Base-by-base conservation (phyloP, 2,329 filamentous ascomycete genomes). In the Curvularia spicifera region DNA sequence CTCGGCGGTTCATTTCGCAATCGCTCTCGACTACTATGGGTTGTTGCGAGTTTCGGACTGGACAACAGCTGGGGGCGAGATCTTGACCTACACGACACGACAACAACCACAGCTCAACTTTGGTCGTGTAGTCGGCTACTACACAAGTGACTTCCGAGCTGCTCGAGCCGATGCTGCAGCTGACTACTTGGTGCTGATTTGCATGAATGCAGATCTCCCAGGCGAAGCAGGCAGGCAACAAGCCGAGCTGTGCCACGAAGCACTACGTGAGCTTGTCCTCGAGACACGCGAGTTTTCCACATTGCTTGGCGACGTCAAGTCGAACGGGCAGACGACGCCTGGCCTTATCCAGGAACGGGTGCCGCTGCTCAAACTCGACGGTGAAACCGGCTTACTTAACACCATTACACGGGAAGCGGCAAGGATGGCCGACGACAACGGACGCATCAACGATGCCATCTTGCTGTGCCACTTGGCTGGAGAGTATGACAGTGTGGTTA, bases 271-370 rank as follows among this genome's bases (percentile, higher is more conserved):
- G 77, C 87, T 98, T 55, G 93, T 97, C 26, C 84, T 99, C n/a
- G 95, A 99, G 79, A 97, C 93, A 20, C 88, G 94, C 65, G 95
- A 99, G 73, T 99, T 98, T 77, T 94, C 93, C 71, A 91, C 92
- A 71, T 82, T 99, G 13, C 87, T 99, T 48, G 95, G 96, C 52
- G 96, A 99, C 74, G 93, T 99, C 68, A 86, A 88, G 59, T 86
- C 87, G 1, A 92, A 98, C 72, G 95, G 95, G 22, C 89, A 87
- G 60, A 89, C 93, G 58, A 91, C 97, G 66, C 87, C 87, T 57
- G 95, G 95, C 51, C 86, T 92, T 26, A 93, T 99, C 63, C 93
- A 98, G 77, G 86, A 93, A 71, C 91, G 94, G 37, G 87, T 93
- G 42, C 82, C 85, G 29, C 83, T 99, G 55, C 94, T 99, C 72